Conservation (phyloP, 768 basidiomycete species). For the Candolleomyces aberdarensis region DNA sequence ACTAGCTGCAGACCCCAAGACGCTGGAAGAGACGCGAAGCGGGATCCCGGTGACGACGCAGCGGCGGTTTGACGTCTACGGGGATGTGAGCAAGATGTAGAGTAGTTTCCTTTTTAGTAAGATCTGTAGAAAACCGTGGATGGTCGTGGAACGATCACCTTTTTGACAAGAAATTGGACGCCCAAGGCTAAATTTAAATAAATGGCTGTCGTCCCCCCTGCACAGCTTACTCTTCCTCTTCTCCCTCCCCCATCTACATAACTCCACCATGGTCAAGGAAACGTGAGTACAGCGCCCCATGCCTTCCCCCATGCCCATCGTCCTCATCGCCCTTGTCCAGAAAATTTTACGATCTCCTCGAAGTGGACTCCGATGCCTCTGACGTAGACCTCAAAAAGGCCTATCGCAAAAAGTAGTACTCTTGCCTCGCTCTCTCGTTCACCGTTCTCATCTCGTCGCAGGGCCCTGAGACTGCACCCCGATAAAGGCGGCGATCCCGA, state of each 20-base stretch:
- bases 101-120: conserved; percentile 35
- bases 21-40: conserved; percentile 61
- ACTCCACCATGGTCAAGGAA: conserved; percentile 57
- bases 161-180: conserved; percentile 28
- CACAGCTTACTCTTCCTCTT: conserved; percentile 16
- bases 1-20: conserved; percentile 41
- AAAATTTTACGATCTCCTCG: conserved; percentile 92
- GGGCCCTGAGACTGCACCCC: conserved; percentile 82
- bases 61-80: conserved; percentile 90
- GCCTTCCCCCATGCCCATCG: conserved; percentile 1
- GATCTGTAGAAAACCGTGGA: conserved; percentile 38
- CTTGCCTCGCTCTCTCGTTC: conserved; percentile 6
- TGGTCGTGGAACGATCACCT: conserved; percentile 42
- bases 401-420: conserved; percentile 81
- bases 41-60: conserved; percentile 93
- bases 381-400: conserved; percentile 92
- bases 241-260: conserved; percentile 5
- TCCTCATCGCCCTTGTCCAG: conserved; percentile 33
- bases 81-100: conserved; percentile 51
- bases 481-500: conserved; percentile 97
- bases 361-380: conserved; percentile 73
- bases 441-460: conserved; percentile 25
- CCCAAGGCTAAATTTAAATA: conserved; percentile 12
- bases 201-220: conserved; percentile 8
- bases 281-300: conserved; percentile 38